Evolutionary conservation across 2,329 filamentous ascomycete species (phyloP), one percentile per base, ranked within the genome.

Genomic region (Anisogramma anomala): DNA sequence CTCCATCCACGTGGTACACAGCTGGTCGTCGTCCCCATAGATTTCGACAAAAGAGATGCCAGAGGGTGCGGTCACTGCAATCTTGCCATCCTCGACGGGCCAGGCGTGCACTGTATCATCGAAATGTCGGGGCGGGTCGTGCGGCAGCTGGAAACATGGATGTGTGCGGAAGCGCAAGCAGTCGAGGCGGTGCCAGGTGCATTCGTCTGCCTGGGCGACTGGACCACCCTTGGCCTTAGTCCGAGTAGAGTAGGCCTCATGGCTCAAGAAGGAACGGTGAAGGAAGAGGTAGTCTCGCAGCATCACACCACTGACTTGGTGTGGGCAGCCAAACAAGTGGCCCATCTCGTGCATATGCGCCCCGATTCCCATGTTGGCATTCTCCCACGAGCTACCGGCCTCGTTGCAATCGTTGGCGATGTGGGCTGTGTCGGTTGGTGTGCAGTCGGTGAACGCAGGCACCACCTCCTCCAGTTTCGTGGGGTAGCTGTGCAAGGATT

Each of bases 221-320:
- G 85, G 62, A 3, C 82, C 81, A 2, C 88, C 88, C 52, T 84
- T 86, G 32, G 81, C 80, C 56, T 85, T 86, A 2, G 86, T 94
- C 33, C 88, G 74, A 3, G 86, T 94, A 2, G 83, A 91, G 56
- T 82, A 95, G 1, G 86, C 78, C 58, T 95, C 89, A 30, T 82
- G 77, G 23, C 75, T 74, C 33, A 84, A 70, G 57, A 95, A 96
- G 1, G 82, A 82, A 19, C 89, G 77, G 59, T 91, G 93, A 10
- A 96, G 65, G 2, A 71, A 79, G 23, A 88, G 77, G 57, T 94
- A 95, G 58, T 94, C 89, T 42, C 84, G 74, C 37, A 87, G 67
- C 89, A 96, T 96, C 47, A 96, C 71, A n/a, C 91, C 89, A 20
- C 68, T 82, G 55, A 91, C 85, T 56, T 93, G 86, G 56, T 93